Percentiles rank a stretch among this genome's conserved stretches.
Evolutionary conservation across 257 asterid species (phyloP).

Genomic region (Nicotiana noctiflora): DNA sequence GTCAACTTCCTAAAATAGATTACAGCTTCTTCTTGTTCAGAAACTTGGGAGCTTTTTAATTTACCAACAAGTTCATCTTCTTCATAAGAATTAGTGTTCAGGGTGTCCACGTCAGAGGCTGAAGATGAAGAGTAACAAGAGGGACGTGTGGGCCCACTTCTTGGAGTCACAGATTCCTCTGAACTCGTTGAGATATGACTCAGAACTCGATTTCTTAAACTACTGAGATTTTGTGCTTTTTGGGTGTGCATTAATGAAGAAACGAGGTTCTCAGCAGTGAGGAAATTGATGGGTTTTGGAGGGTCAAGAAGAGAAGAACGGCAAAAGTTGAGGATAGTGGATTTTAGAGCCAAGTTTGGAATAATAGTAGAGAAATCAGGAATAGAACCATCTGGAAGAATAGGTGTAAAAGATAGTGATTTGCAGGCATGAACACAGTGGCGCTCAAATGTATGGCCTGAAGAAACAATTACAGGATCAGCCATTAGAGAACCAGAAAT

Average conservation of each 20-base stretch:
- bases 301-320: constrained; percentile 35
- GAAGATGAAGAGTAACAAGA: constrained; percentile 59
- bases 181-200: constrained; percentile 48
- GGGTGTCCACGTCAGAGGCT: constrained; percentile 43
- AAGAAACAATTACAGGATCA: constrained; percentile 81
- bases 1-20: constrained; percentile 55
- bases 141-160: constrained; percentile 24
- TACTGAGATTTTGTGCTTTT: neutral
- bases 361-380: constrained; percentile 68
- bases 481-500: constrained; percentile 69
- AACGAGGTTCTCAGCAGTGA: constrained; percentile 57
- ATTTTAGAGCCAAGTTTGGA: constrained; percentile 77
- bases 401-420: constrained; percentile 56
- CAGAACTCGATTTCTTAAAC: constrained; percentile 21
- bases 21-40: constrained; percentile 73
- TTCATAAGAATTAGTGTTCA: constrained; percentile 26
- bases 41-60: constrained; percentile 50
- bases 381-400: constrained; percentile 36
- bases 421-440: constrained; percentile 60
- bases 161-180: constrained; percentile 45
- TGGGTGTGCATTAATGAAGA: constrained; percentile 23
- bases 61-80: constrained; percentile 49
- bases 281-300: constrained; percentile 50
- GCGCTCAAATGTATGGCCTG: constrained; percentile 92
- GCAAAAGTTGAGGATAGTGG: constrained; percentile 75